phyloP scores from a whole-genome alignment of 768 basidiomycete species.

The Rhizopogon rudus region DNA sequence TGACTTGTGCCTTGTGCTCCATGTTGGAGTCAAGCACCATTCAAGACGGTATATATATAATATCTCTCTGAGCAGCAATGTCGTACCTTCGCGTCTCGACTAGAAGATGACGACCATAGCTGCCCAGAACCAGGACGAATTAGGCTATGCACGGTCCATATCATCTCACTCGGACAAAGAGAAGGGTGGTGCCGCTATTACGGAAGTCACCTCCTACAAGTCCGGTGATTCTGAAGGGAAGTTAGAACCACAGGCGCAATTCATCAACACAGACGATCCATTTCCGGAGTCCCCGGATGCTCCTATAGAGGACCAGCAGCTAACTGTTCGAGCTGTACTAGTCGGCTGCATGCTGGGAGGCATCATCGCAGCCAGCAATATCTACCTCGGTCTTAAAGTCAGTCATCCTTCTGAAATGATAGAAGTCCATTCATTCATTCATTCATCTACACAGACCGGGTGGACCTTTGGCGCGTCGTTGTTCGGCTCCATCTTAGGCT shows the following conservation, averaged over 20 bases:
- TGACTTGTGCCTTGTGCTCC: neutral
- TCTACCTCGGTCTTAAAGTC: slow-evolving; percentile 59
- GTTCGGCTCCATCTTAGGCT: slow-evolving; percentile 36
- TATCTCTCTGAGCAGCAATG: neutral
- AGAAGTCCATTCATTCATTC: neutral
- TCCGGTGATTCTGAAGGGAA: neutral
- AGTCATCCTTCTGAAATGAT: neutral
- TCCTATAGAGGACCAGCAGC: slow-evolving; percentile 41
- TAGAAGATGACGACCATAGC: neutral
- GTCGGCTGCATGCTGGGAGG: slow-evolving; percentile 46
- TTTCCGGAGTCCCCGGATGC: slow-evolving; percentile 47
- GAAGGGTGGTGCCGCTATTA: neutral
- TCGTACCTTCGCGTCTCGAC: neutral
- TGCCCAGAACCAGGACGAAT: neutral
- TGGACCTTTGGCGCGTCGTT: slow-evolving; percentile 62
- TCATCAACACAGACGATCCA: slow-evolving; percentile 25
- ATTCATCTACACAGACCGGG: slow-evolving; percentile 32
- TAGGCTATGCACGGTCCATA: neutral
- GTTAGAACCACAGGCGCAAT: neutral
- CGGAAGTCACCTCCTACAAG: neutral
- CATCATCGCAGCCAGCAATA: slow-evolving; percentile 55
- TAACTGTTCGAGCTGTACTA: slow-evolving; percentile 43
- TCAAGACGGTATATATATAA: neutral
- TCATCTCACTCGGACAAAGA: neutral
- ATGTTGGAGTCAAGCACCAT: neutral